Percentiles rank a stretch among this genome's conserved stretches.
Evolutionary conservation across 352 stramenopile genomes (phyloP).

Genomic region (Globisporangium uncinulatum): DNA sequence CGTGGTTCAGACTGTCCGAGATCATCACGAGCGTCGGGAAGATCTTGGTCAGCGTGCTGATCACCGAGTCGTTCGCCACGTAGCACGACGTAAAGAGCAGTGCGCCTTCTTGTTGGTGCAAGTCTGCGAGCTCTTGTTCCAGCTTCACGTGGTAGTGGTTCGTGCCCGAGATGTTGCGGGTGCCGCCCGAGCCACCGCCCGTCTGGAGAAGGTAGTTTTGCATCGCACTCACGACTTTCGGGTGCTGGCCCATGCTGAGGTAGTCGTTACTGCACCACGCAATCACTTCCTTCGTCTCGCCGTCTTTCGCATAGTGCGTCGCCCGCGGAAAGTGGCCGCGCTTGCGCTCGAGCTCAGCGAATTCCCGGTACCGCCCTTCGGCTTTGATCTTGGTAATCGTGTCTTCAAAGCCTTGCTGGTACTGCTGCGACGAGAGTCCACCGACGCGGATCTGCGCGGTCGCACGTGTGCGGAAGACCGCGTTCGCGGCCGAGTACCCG

Average conservation of each 20-base stretch:
- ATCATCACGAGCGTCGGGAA: slow-evolving; percentile 88
- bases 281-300: slow-evolving; percentile 78
- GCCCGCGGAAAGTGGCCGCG: slow-evolving; percentile 77
- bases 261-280: slow-evolving; percentile 91
- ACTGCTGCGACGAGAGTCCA: slow-evolving; percentile 50
- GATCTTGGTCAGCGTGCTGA: slow-evolving; percentile 87
- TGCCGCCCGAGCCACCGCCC: slow-evolving; percentile 77
- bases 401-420: slow-evolving; percentile 65
- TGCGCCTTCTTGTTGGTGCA: slow-evolving; percentile 83
- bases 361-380: slow-evolving; percentile 84
- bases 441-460: slow-evolving; percentile 55
- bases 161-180: slow-evolving; percentile 88
- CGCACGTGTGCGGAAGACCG: slow-evolving; percentile 48
- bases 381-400: slow-evolving; percentile 81
- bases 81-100: slow-evolving; percentile 90
- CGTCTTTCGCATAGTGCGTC: slow-evolving; percentile 64
- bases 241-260: slow-evolving; percentile 87
- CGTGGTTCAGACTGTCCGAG: slow-evolving; percentile 89
- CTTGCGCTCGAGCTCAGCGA: slow-evolving; percentile 85
- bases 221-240: slow-evolving; percentile 82
- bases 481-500: slow-evolving; percentile 39
- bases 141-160: slow-evolving; percentile 90
- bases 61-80: slow-evolving; percentile 88
- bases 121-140: slow-evolving; percentile 75
- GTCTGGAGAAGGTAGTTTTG: slow-evolving; percentile 77